Base-by-base conservation (phyloP, 148 eudicot genomes). In the Rhododendron kiyosumense region DNA sequence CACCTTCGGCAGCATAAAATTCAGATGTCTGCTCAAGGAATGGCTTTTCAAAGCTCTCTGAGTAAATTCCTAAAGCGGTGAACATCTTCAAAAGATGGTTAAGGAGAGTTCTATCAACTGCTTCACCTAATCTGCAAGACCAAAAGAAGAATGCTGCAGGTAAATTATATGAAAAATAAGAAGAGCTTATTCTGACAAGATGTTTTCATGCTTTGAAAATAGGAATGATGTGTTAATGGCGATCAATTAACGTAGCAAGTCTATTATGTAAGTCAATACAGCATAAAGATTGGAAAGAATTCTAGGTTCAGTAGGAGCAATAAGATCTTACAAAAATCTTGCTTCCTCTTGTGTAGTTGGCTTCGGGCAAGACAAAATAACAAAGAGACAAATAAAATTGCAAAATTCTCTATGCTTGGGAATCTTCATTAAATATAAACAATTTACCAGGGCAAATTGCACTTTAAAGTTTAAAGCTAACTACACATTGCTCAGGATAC, bases 11-110 rank as follows among this genome's bases (percentile, higher is more conserved):
- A 88, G 96, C 98, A 93, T 96, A 96, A 90, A 96, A 95, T 84
- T 96, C 98, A 79, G 95, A 93, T 8, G 99, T 96, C 86, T 90
- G 83, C 84, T 90, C 94, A 85, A 96, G 94, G 90, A 96, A 96
- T 48, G 98, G 98, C 83, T 96, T 95, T 90, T 96, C 99, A 90
- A 96, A 96, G 89, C 95, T 95, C 86, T 94, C 97, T 61, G 91
- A 85, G 87, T 96, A 96, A 83, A 96, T 95, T 73, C 95, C 98
- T 45, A 96, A 88, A 51, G 99, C 98, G 69, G 96, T 93, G 83
- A 96, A 96, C 99, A 96, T 96, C 94, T 96, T 96, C 90, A 96
- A 86, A 65, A 96, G 98, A 95, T 96, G 98, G 84, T 93, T 95
- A 83, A 96, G 95, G 30, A 95, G 98, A 91, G 98, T 95, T 91